A percentile compares a stretch with the other conserved stretches of the same genome.
Conservation (phyloP, 352 stramenopile species). For the Salisapilia sapeloensis region DNA sequence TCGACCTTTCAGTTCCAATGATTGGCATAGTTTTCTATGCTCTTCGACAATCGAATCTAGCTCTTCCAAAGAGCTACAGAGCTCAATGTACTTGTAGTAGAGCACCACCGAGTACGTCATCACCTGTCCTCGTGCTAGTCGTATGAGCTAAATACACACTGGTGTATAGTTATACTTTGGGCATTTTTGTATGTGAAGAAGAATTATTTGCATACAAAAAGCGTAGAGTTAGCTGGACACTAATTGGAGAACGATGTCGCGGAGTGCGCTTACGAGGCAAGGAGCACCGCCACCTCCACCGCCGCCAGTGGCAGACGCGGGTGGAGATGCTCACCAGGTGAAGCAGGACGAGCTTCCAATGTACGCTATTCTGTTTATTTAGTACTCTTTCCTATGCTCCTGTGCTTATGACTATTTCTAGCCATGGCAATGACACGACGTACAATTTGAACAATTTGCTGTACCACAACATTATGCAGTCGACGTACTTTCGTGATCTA, state of each 20-base stretch:
- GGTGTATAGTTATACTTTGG: too few species aligned
- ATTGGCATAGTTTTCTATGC: conserved; percentile 30
- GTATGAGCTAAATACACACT: too few species aligned
- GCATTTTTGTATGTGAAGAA: too few species aligned
- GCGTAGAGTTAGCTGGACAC: not conserved
- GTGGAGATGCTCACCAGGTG: conserved; percentile 18
- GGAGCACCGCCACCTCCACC: conserved; percentile 15
- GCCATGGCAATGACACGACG: conserved; percentile 75
- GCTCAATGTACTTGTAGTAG: conserved; percentile 70
- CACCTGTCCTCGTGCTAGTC: too few species aligned
- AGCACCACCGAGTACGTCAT: conserved; percentile 54
- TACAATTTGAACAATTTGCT: conserved; percentile 96
- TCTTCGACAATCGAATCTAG: conserved; percentile 13
- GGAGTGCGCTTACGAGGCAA: conserved; percentile 41
- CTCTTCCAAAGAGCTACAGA: conserved; percentile 23
- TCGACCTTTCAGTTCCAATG: conserved; percentile 39
- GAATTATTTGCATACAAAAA: too few species aligned
- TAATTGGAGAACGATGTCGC: too few species aligned
- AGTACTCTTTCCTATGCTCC: not conserved
- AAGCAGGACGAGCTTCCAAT: conserved; percentile 69
- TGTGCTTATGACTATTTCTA: conserved; percentile 4
- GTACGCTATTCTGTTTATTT: conserved; percentile 14
- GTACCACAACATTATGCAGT: conserved; percentile 90
- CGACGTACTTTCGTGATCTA: conserved; percentile 90
- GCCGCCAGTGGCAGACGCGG: conserved; percentile 7